Evolutionary conservation across 345 rosid species (phyloP), one percentile per base, ranked within the genome.

Genomic region (Zanthoxylum bungeanum): DNA sequence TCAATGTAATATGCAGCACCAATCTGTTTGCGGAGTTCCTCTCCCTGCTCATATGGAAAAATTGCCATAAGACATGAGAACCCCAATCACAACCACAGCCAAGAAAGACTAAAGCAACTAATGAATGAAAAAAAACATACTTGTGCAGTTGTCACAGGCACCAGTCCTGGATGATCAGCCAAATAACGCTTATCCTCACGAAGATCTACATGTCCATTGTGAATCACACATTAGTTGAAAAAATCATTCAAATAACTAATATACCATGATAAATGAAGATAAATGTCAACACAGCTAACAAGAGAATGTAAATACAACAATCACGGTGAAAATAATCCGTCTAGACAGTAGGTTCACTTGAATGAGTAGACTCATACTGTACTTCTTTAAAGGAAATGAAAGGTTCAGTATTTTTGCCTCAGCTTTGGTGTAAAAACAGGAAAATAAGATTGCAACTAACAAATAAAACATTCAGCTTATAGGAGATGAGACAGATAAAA

Each of bases 101-200:
- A 51, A 34, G 57, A 56, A 33, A 28, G 24, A n/a, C 42, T 4
- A 42, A 62, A 70, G 50, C 49, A 10, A 47, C 49, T 19, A 58
- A 55, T 42, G 47, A 67, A 51, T n/a, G n/a, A n/a, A 1, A 24
- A 55, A 59, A 71, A 62, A 68, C 76, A 62, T 55, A 95, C 99
- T 93, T 95, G 97, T 60, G 88, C 85, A 79, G 96, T 92, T 72
- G 93, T 89, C 66, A 95, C 97, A 57, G 99, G 93, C 46, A 88
- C 87, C 82, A 87, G 70, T 58, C 98, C 98, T 69, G 97, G 99
- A 80, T 92, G 99, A 80, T 92, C 98, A 76, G 96, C 91, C 82
- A 92, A 78, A 81, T 95, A 95, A 78, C 87, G 93, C 75, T 87
- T 95, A 74, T 95, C 97, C 74, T 91, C 98, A 52, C 99, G 97